Percentiles rank a stretch among this genome's conserved stretches.
Conservation (phyloP, 768 basidiomycete genomes). For the Termitomyces sp. region DNA sequence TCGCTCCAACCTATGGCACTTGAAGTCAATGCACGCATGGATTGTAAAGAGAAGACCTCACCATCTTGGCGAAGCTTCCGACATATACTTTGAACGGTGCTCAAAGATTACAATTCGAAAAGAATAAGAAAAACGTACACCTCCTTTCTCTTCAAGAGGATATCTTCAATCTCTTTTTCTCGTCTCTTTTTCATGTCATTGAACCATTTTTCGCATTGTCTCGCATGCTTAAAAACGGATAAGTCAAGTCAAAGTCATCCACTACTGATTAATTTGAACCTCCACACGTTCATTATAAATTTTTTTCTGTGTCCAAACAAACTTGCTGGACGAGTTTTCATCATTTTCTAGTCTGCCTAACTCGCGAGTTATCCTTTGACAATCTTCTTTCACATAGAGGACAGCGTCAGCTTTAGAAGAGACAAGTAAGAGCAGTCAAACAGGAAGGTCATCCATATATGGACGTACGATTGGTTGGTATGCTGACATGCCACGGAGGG, state of each 20-base stretch:
- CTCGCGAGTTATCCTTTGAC: neutral
- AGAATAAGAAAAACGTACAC: slow-evolving; percentile 6
- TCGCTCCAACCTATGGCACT: neutral
- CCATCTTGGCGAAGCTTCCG: slow-evolving; percentile 9
- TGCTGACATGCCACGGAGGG: neutral
- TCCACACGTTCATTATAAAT: neutral
- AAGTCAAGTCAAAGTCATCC: neutral
- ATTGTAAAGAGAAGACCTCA: neutral
- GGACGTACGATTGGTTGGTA: neutral
- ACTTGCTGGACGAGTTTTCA: neutral
- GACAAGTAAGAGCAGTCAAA: neutral
- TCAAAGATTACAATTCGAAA: neutral
- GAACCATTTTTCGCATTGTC: neutral
- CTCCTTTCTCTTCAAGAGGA: slow-evolving; percentile 5
- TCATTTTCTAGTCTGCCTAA: neutral
- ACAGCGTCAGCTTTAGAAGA: neutral
- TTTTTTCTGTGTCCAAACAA: neutral
- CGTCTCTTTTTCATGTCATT: neutral
- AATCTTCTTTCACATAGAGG: slow-evolving; percentile 2
- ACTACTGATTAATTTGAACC: neutral
- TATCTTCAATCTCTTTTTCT: slow-evolving; percentile 4
- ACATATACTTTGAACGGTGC: slow-evolving; percentile 6
- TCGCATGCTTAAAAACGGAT: neutral
- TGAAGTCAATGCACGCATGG: neutral
- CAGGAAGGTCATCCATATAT: neutral